These are phyloP conservation scores for Cercospora berteroae DNA, from an alignment of 2,329 filamentous ascomycete species.

Conservation along the genomic window DNA sequence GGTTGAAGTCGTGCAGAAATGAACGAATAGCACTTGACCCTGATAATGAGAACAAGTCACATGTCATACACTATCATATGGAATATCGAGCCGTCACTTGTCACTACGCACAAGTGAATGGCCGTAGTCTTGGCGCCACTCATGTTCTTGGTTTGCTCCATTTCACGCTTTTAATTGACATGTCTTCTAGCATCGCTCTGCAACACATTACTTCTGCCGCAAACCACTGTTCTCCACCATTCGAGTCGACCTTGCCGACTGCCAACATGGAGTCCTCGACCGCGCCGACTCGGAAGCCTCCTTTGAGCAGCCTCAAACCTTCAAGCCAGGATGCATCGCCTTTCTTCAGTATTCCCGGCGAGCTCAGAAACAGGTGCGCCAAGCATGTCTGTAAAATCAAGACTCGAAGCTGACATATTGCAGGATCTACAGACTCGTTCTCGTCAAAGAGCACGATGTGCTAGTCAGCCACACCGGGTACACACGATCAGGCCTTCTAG, in stretches of 20 bases:
- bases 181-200: neutral
- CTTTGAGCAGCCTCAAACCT: neutral
- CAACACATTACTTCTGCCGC: neutral
- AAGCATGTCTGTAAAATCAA: neutral
- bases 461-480: neutral
- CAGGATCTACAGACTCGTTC: neutral
- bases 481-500: neutral
- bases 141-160: neutral
- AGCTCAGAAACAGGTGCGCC: neutral
- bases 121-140: neutral
- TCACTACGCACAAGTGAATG: neutral
- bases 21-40: neutral
- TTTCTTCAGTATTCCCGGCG: neutral
- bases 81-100: neutral
- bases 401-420: neutral
- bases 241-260: neutral
- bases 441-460: neutral
- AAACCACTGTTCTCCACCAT: neutral
- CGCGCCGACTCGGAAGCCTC: neutral
- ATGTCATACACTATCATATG: neutral
- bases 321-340: neutral
- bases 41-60: neutral
- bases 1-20: slow-evolving; percentile 53
- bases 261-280: neutral
- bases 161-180: neutral